A percentile compares a stretch with the other conserved stretches of the same genome.
Conservation (phyloP, 371 early-diverging fungal species). For the Mortierella sp. region DNA sequence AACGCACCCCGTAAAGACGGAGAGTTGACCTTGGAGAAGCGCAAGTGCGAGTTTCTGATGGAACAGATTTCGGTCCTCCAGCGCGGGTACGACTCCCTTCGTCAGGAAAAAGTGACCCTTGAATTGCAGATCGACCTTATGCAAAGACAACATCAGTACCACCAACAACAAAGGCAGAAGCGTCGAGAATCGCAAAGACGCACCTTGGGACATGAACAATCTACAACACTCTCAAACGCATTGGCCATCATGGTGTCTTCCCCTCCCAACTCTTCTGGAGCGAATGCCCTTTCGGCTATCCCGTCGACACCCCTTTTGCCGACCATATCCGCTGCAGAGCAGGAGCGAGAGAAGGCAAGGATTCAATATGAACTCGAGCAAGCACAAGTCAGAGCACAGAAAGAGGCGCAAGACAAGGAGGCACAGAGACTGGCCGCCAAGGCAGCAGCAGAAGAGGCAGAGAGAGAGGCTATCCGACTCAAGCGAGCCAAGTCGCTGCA, state of each 20-base stretch:
- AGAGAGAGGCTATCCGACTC: slow-evolving; percentile 36
- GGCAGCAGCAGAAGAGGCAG: slow-evolving; percentile 46
- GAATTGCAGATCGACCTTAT: slow-evolving; percentile 52
- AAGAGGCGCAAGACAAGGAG: slow-evolving; percentile 36
- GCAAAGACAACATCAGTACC: slow-evolving; percentile 53
- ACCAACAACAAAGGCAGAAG: slow-evolving; percentile 52
- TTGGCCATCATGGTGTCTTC: slow-evolving; percentile 28
- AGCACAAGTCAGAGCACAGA: slow-evolving; percentile 31
- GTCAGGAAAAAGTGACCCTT: slow-evolving; percentile 51
- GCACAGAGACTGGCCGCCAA: slow-evolving; percentile 21
- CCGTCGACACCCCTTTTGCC: slow-evolving; percentile 36
- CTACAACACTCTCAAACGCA: slow-evolving; percentile 21
- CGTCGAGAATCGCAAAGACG: slow-evolving; percentile 43
- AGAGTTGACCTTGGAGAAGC: slow-evolving; percentile 45
- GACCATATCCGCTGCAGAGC: slow-evolving; percentile 37
- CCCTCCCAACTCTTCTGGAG: not conserved
- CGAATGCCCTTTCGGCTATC: slow-evolving; percentile 2
- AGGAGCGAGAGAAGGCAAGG: slow-evolving; percentile 33
- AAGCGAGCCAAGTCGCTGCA: slow-evolving; percentile 38
- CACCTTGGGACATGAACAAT: slow-evolving; percentile 39
- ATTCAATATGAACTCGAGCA: slow-evolving; percentile 42
- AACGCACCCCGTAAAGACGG: slow-evolving; percentile 43
- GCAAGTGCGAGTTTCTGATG: slow-evolving; percentile 54
- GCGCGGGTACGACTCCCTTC: slow-evolving; percentile 46
- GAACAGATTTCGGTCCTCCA: slow-evolving; percentile 51